phyloP scores from a whole-genome alignment of 192 early-diverging fungal species.

The Backusella parvicylindrica region DNA sequence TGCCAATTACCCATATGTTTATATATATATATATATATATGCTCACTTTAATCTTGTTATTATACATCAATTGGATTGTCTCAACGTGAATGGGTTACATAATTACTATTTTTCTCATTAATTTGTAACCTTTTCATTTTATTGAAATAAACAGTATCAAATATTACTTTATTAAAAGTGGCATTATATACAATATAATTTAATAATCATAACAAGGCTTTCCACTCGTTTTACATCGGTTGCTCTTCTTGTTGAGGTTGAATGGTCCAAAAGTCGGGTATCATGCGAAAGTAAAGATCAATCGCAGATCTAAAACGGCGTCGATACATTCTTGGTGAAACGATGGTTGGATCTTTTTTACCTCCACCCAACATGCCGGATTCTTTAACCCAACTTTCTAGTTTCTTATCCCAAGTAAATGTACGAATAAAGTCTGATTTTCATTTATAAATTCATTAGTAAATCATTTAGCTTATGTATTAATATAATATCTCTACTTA shows the following conservation, averaged over 20 bases:
- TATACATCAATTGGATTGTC: no score
- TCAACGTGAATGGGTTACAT: no score
- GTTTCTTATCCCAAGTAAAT: constrained; percentile 98
- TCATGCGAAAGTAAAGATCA: constrained; percentile 85
- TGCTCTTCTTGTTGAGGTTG: neutral
- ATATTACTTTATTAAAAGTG: no score
- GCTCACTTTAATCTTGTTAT: no score
- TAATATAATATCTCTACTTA: constrained; percentile 33
- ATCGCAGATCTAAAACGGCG: constrained; percentile 92
- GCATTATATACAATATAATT: neutral
- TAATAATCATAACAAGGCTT: neutral
- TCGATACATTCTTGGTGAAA: constrained; percentile 93
- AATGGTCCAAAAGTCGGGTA: constrained; percentile 59
- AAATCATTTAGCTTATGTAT: neutral
- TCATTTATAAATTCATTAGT: neutral
- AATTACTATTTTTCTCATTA: no score
- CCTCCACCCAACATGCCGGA: constrained; percentile 87
- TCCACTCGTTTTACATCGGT: neutral
- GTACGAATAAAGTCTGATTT: constrained; percentile 95
- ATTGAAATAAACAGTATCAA: no score
- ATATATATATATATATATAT: no score
- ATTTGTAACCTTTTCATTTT: no score
- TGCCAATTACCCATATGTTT: no score
- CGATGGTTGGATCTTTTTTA: constrained; percentile 90
- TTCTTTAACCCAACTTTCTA: constrained; percentile 98